These are phyloP conservation scores for Pycnococcus provasolii DNA, from an alignment of 139 green algal species.

Conservation along the genomic window DNA sequence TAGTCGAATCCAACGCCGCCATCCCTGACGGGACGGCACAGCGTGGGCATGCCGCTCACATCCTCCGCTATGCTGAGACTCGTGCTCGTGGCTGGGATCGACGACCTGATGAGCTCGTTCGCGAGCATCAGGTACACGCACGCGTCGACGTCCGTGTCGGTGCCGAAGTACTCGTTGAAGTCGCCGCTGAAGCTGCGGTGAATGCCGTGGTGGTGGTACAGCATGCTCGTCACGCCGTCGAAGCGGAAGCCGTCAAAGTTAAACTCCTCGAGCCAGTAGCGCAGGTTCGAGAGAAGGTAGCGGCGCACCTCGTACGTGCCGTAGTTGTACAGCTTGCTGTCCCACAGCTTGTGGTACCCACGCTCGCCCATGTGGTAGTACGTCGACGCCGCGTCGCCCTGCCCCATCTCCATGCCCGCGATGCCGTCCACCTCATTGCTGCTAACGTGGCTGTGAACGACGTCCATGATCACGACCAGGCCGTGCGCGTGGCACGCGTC, in stretches of 20 bases:
- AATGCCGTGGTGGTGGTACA: slow-evolving; percentile 94
- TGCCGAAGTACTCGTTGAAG: slow-evolving; percentile 63
- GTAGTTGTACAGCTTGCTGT: slow-evolving; percentile 83
- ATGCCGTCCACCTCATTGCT: slow-evolving; percentile 81
- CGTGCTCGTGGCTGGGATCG: not conserved
- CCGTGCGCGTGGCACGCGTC: slow-evolving; percentile 83
- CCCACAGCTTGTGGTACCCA: slow-evolving; percentile 85
- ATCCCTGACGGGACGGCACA: slow-evolving; percentile 73
- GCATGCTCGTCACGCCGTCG: slow-evolving; percentile 93
- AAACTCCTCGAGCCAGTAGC: slow-evolving; percentile 92
- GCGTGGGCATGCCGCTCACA: slow-evolving; percentile 83
- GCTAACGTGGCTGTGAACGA: slow-evolving; percentile 83
- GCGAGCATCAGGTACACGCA: slow-evolving; percentile 78
- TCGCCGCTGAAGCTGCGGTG: slow-evolving; percentile 58
- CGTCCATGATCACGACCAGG: slow-evolving; percentile 78
- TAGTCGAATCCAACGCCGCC: slow-evolving; percentile 91
- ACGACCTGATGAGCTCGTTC: slow-evolving; percentile 48
- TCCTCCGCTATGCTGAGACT: slow-evolving; percentile 37
- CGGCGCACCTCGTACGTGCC: slow-evolving; percentile 58
- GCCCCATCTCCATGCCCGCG: slow-evolving; percentile 76
- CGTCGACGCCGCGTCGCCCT: slow-evolving; percentile 45
- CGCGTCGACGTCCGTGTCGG: slow-evolving; percentile 81
- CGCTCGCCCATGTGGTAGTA: slow-evolving; percentile 76
- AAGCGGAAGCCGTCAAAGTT: slow-evolving; percentile 91
- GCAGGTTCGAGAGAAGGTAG: slow-evolving; percentile 87